Conservation (phyloP, 78 protist genomes). For the Dictyostelium citrinum region DNA sequence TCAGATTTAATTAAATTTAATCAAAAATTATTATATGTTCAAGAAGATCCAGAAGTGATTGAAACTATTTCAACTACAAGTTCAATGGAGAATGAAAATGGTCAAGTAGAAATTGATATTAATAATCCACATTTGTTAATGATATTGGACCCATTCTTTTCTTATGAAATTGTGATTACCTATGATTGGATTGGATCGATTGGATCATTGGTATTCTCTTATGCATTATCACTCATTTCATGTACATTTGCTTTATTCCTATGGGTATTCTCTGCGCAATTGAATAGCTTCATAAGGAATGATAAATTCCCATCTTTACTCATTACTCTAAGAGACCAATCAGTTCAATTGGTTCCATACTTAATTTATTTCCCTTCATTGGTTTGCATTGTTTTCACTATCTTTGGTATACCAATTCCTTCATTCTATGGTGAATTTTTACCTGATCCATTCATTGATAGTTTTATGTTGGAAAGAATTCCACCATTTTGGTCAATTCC, state of each 20-base stretch:
- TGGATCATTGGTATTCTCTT: conserved; percentile 25
- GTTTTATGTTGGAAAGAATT: conserved; percentile 36
- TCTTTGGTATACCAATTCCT: conserved; percentile 18
- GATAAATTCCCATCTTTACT: conserved; percentile 58
- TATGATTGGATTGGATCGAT: conserved; percentile 32
- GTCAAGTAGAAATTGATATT: background rate
- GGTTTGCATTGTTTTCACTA: conserved; percentile 8
- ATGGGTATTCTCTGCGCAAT: conserved; percentile 52
- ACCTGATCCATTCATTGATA: conserved; percentile 56
- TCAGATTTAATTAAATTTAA: background rate
- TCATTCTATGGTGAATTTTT: background rate
- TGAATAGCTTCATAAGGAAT: conserved; percentile 6
- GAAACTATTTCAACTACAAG: background rate
- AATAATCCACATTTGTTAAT: conserved; percentile 37
- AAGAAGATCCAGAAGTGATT: background rate
- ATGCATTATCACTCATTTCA: conserved; percentile 33
- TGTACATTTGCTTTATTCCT: conserved; percentile 39
- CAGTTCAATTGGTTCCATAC: background rate
- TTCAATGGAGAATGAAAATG: background rate
- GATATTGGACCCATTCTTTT: conserved; percentile 44
- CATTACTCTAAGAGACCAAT: conserved; percentile 23
- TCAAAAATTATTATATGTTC: background rate
- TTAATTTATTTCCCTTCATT: conserved; percentile 13
- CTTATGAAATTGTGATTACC: conserved; percentile 25
- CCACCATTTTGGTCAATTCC: conserved; percentile 74